phyloP scores from a whole-genome alignment of 2,329 filamentous ascomycete genomes.

The Amesomyces nigricolor region DNA sequence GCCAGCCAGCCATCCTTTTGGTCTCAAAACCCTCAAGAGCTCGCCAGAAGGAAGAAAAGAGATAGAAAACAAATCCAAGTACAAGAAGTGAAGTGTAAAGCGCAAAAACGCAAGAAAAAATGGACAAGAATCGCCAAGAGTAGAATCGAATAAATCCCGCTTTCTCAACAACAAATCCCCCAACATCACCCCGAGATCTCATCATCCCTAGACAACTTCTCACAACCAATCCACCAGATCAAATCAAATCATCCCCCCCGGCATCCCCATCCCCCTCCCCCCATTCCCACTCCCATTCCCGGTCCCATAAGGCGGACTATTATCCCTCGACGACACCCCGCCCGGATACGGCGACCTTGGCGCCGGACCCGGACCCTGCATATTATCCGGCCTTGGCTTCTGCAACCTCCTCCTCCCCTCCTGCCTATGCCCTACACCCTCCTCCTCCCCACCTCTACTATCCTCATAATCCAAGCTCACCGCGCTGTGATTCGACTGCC shows the following conservation, averaged over 20 bases:
- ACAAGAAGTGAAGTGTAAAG: too few relatives aligned
- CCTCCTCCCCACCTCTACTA: constrained; percentile 31
- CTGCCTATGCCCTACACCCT: constrained; percentile 34
- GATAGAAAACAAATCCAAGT: not conserved
- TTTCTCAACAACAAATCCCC: too few relatives aligned
- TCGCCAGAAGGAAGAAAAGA: not conserved
- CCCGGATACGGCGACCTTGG: constrained; percentile 6
- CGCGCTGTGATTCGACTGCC: constrained; percentile 19
- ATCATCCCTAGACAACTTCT: too few relatives aligned
- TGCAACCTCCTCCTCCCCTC: constrained; percentile 39
- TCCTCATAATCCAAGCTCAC: constrained; percentile 23
- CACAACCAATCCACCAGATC: too few relatives aligned
- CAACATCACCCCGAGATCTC: too few relatives aligned
- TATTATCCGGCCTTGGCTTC: constrained; percentile 39
- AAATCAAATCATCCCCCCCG: constrained; percentile 30
- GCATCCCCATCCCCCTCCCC: constrained; percentile 31
- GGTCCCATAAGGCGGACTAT: constrained; percentile 28
- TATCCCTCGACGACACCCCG: constrained; percentile 16
- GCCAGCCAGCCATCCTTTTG: not conserved
- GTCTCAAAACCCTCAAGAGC: not conserved
- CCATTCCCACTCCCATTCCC: constrained; percentile 32
- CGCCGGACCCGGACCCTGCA: constrained; percentile 23
- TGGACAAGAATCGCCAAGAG: too few relatives aligned
- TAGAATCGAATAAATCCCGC: too few relatives aligned
- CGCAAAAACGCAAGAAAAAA: too few relatives aligned